phyloP scores from a whole-genome alignment of 495 filamentous ascomycete genomes.

The Platismatia glauca region DNA sequence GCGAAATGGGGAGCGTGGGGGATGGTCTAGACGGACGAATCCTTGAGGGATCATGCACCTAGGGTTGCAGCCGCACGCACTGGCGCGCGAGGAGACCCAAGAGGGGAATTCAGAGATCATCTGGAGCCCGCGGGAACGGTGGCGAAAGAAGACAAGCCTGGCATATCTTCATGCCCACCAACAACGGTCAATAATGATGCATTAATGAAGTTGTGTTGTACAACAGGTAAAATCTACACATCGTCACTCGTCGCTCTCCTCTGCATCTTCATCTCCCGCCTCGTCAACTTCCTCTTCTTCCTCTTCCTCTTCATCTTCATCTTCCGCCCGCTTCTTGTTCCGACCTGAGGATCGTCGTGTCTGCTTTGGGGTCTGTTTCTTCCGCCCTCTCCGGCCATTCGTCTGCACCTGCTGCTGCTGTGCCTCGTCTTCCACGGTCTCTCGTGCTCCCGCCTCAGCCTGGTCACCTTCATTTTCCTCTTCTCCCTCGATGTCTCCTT shows the following conservation, averaged over 20 bases:
- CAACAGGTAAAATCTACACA: not conserved
- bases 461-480: constrained; percentile 12
- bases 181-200: not conserved
- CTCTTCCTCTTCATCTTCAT: constrained; percentile 36
- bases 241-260: constrained; percentile 5
- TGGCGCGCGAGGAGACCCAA: not conserved
- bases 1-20: not conserved
- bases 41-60: not conserved
- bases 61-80: not conserved
- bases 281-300: constrained; percentile 31
- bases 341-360: constrained; percentile 10
- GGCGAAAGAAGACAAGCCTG: not conserved
- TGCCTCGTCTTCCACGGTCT: constrained; percentile 12
- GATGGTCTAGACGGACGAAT: not conserved
- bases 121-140: not conserved
- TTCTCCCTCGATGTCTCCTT: constrained; percentile 9
- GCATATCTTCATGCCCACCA: not conserved
- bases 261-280: constrained; percentile 21
- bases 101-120: too few relatives aligned
- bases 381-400: constrained; percentile 15
- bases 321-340: constrained; percentile 14
- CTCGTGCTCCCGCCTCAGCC: not conserved
- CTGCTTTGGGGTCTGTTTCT: constrained; percentile 22
- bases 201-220: not conserved
- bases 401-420: constrained; percentile 7